Evolutionary conservation across 352 stramenopile species (phyloP).

Genomic region (Phytopythium chamaehyphon): DNA sequence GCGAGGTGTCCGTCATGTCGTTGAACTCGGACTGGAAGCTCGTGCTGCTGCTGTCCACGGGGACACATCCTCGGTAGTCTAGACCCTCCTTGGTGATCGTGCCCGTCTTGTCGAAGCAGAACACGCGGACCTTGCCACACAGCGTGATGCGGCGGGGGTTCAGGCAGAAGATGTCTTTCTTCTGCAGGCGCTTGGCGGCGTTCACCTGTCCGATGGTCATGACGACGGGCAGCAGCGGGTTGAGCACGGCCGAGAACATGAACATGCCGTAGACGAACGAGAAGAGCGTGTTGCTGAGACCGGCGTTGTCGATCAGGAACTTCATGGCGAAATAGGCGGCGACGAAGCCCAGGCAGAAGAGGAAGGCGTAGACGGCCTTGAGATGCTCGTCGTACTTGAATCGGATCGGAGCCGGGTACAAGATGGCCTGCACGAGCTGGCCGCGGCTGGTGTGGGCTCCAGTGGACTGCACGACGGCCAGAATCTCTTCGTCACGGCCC

Average conservation of each 20-base stretch:
- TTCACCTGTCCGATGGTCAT: conserved; percentile 88
- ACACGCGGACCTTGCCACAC: conserved; percentile 86
- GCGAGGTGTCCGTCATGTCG: conserved; percentile 39
- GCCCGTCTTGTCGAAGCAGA: conserved; percentile 93
- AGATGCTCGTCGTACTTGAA: conserved; percentile 93
- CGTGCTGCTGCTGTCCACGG: conserved; percentile 35
- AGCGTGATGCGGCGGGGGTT: conserved; percentile 84
- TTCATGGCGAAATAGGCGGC: conserved; percentile 69
- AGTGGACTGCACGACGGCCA: conserved; percentile 78
- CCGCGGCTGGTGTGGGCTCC: conserved; percentile 83
- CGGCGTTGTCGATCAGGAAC: conserved; percentile 62
- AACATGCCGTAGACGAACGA: conserved; percentile 78
- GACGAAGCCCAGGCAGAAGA: conserved; percentile 79
- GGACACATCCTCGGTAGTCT: conserved; percentile 73
- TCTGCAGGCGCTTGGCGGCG: conserved; percentile 68
- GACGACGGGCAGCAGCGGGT: conserved; percentile 85
- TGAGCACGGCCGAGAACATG: conserved; percentile 73
- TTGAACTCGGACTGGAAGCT: conserved; percentile 48
- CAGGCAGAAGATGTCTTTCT: conserved; percentile 74
- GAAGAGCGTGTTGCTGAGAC: conserved; percentile 66
- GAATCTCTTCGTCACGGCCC: conserved; percentile 50
- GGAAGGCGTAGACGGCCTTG: conserved; percentile 69
- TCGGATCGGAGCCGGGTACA: conserved; percentile 79
- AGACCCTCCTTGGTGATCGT: conserved; percentile 90
- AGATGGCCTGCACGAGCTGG: conserved; percentile 81